A percentile compares a stretch with the other conserved stretches of the same genome.
Conservation (phyloP, 2,329 filamentous ascomycete genomes). For the Elsinoe perseae region DNA sequence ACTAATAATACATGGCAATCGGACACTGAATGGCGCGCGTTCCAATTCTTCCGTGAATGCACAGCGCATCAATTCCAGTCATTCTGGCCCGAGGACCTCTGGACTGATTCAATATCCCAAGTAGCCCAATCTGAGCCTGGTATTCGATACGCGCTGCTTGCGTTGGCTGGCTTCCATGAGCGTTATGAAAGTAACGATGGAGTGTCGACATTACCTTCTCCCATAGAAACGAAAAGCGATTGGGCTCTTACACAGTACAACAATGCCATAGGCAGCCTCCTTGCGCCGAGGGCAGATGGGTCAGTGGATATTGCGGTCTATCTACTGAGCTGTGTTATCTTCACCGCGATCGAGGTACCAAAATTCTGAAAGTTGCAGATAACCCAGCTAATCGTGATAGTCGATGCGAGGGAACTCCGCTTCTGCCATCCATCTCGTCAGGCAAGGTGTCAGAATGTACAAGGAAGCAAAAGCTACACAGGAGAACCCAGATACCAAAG, state of each 20-base stretch:
- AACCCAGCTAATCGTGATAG: not conserved
- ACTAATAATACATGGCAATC: not conserved
- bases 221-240: not conserved
- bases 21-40: slow-evolving; percentile 3
- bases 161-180: slow-evolving; percentile 8
- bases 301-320: not conserved
- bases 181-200: not conserved
- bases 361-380: not conserved
- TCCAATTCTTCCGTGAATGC: slow-evolving; percentile 13
- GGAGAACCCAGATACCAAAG: not conserved
- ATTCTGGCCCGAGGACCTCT: slow-evolving; percentile 4
- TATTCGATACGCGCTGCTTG: slow-evolving; percentile 12
- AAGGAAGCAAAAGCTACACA: not conserved
- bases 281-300: not conserved
- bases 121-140: slow-evolving; percentile 2
- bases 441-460: slow-evolving; percentile 11
- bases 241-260: slow-evolving; percentile 11
- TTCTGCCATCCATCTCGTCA: slow-evolving; percentile 11
- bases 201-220: not conserved
- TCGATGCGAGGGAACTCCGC: slow-evolving; percentile 5
- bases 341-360: slow-evolving; percentile 10
- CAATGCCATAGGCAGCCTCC: slow-evolving; percentile 7
- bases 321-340: slow-evolving; percentile 10
- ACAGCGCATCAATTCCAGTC: not conserved
- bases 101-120: slow-evolving; percentile 4